These are phyloP conservation scores for Colletotrichum scovillei DNA, from an alignment of 2,329 filamentous ascomycete species.

Conservation along the genomic window DNA sequence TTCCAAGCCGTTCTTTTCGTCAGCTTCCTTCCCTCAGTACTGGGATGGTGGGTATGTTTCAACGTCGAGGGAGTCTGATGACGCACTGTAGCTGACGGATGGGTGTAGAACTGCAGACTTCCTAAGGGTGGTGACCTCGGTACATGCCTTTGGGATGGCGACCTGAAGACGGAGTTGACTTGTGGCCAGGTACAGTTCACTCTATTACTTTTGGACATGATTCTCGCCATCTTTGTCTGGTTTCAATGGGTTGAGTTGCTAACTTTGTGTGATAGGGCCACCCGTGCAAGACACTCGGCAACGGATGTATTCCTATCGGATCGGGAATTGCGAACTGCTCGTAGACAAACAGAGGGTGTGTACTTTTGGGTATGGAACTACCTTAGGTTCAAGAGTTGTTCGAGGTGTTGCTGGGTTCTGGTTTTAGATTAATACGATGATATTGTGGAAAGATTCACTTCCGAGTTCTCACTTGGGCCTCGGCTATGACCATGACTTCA, in stretches of 20 bases:
- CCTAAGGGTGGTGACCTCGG: not conserved
- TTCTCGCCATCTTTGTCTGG: not conserved
- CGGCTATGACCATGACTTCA: too few relatives aligned
- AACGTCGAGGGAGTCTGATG: too few relatives aligned
- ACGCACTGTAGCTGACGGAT: not conserved
- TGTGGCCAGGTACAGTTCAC: not conserved
- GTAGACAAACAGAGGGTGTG: not conserved
- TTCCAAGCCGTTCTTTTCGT: not conserved
- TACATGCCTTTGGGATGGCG: not conserved
- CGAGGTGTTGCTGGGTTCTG: too few relatives aligned
- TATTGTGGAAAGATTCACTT: too few relatives aligned
- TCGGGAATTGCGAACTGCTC: not conserved
- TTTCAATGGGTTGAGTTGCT: not conserved
- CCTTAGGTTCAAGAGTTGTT: not conserved
- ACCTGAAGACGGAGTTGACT: not conserved
- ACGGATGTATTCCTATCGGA: not conserved
- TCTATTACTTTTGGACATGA: not conserved
- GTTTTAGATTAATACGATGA: too few relatives aligned
- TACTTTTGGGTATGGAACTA: not conserved
- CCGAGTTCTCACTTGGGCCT: too few relatives aligned
- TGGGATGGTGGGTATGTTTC: not conserved
- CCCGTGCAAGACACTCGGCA: not conserved
- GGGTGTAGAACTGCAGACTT: not conserved
- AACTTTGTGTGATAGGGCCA: not conserved
- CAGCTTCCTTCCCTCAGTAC: not conserved